Percentiles rank a stretch among this genome's conserved stretches.
These are phyloP conservation scores for Epichloe sp. DNA, from an alignment of 2,329 filamentous ascomycete species.

Conservation along the genomic window DNA sequence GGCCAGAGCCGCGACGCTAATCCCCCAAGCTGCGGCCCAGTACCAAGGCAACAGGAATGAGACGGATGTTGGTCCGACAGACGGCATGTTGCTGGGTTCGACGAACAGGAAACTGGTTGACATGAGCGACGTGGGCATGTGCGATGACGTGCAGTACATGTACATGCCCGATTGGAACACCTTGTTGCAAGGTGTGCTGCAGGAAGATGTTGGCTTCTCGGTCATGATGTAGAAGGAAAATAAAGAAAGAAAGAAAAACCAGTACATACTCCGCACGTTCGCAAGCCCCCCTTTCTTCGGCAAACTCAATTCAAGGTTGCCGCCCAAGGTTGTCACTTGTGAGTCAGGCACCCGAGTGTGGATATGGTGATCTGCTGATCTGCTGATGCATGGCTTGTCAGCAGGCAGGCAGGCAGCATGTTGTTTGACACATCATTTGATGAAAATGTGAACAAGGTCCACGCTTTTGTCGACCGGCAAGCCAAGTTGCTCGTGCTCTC, in stretches of 20 bases:
- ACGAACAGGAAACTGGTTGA: background rate
- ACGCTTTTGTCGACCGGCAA: no score
- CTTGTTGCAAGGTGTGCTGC: slow-evolving; percentile 17
- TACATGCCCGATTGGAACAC: slow-evolving; percentile 16
- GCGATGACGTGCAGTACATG: slow-evolving; percentile 8
- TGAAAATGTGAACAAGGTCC: no score
- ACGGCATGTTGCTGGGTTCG: background rate
- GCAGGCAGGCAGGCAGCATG: no score
- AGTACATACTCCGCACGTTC: no score
- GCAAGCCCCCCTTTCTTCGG: no score
- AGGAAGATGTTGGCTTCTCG: slow-evolving; percentile 13
- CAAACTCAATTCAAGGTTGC: no score
- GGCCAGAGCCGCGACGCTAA: slow-evolving; percentile 15
- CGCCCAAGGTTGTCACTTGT: no score
- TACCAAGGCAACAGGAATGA: background rate
- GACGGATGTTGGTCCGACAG: background rate
- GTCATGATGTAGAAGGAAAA: slow-evolving; percentile 4
- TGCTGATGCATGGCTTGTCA: no score
- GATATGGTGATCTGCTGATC: no score
- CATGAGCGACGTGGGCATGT: background rate
- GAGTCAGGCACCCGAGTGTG: background rate
- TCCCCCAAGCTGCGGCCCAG: slow-evolving; percentile 5
- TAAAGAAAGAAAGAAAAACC: background rate
- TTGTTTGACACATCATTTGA: no score
- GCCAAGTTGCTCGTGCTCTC: no score